These are phyloP conservation scores for Salvia miltiorrhiza DNA, from an alignment of 257 asterid species.

Conservation along the genomic window DNA sequence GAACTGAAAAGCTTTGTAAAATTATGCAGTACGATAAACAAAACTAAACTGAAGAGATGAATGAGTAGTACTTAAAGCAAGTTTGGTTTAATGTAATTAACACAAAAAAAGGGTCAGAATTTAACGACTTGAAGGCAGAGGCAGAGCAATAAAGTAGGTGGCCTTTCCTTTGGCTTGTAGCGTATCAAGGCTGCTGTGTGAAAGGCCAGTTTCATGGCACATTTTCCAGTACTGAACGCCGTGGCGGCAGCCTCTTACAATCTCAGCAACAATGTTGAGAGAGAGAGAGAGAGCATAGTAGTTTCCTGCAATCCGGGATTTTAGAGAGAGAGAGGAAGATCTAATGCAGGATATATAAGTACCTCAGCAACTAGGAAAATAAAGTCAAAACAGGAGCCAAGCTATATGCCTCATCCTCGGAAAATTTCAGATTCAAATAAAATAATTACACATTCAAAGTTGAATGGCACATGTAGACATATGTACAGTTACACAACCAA, in stretches of 20 bases:
- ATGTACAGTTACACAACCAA: too few species aligned
- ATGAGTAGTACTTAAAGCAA: not conserved
- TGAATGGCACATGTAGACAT: not conserved
- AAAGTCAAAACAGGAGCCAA: not conserved
- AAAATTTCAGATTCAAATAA: not conserved
- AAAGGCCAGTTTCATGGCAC: conserved; percentile 15
- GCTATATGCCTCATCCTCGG: not conserved
- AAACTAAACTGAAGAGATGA: not conserved
- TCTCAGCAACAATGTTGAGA: not conserved
- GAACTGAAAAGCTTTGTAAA: not conserved
- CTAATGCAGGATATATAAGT: not conserved
- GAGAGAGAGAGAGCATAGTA: not conserved
- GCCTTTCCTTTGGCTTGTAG: not conserved
- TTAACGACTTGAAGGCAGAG: conserved; percentile 3
- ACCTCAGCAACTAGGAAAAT: not conserved
- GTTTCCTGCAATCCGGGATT: too few species aligned
- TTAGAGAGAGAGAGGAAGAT: not conserved
- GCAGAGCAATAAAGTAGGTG: not conserved
- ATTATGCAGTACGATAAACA: not conserved
- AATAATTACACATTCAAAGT: not conserved
- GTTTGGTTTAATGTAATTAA: not conserved
- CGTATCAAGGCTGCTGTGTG: not conserved
- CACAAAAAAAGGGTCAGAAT: not conserved
- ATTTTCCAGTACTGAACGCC: not conserved
- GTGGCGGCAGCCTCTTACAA: not conserved